These are phyloP conservation scores for Phytophthora rubi DNA, from an alignment of 352 stramenopile genomes.

Conservation along the genomic window DNA sequence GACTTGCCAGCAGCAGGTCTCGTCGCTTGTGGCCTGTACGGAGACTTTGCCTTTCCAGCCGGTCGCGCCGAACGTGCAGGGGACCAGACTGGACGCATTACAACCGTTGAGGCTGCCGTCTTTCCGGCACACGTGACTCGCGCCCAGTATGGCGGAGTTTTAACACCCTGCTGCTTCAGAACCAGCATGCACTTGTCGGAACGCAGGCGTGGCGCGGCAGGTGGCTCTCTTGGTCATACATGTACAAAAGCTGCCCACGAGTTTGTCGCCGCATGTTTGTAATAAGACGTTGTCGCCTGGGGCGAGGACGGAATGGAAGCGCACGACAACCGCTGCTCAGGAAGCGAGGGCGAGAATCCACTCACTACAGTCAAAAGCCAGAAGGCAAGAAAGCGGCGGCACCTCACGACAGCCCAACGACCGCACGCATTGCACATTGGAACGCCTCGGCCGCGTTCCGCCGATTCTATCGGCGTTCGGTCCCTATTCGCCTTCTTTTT, in stretches of 20 bases:
- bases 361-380: background rate
- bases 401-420: constrained; percentile 21
- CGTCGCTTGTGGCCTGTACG: constrained; percentile 43
- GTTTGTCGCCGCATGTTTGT: constrained; percentile 26
- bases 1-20: constrained; percentile 40
- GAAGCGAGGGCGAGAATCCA: constrained; percentile 5
- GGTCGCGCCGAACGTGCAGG: constrained; percentile 48
- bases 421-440: constrained; percentile 26
- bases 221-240: constrained; percentile 30
- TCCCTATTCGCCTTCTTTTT: constrained; percentile 35
- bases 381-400: constrained; percentile 19
- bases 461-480: constrained; percentile 16
- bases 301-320: constrained; percentile 13
- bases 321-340: constrained; percentile 12
- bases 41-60: constrained; percentile 49
- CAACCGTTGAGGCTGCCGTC: constrained; percentile 21
- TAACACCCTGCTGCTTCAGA: constrained; percentile 16
- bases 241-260: constrained; percentile 6
- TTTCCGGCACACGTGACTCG: constrained; percentile 15
- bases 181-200: constrained; percentile 12
- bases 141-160: constrained; percentile 5
- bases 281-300: constrained; percentile 27
- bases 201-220: background rate
- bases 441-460: constrained; percentile 31
- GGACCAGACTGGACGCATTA: constrained; percentile 39